Percentiles rank a stretch among this genome's conserved stretches.
Conservation (phyloP, 345 rosid genomes). For the Lepidium didymum region DNA sequence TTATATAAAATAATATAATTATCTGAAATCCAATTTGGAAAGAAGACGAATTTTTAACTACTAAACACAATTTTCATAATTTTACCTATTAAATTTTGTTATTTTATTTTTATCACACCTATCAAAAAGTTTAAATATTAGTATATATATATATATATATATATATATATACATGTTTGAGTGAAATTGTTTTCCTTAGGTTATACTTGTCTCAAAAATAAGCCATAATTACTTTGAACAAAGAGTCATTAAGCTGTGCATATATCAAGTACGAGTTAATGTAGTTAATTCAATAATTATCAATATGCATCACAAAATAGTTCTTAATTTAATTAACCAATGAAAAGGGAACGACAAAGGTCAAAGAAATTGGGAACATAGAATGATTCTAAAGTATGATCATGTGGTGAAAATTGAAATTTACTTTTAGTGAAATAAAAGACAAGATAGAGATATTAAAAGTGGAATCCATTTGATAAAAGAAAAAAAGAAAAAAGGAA, state of each 20-base stretch:
- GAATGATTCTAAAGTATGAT: conserved; percentile 22
- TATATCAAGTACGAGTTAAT: conserved; percentile 13
- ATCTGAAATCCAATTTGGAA: no score
- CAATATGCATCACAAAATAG: background rate
- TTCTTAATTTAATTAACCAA: background rate
- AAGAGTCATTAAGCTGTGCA: background rate
- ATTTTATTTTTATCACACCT: background rate
- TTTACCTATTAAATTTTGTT: background rate
- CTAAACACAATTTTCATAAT: no score
- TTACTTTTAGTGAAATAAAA: conserved; percentile 16
- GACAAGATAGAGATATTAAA: conserved; percentile 5
- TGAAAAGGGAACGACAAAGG: conserved; percentile 4
- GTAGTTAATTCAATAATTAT: conserved; percentile 4
- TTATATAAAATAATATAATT: no score
- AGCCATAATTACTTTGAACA: background rate
- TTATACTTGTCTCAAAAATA: background rate
- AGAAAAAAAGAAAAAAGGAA: no score
- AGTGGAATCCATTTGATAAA: background rate
- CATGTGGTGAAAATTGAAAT: conserved; percentile 20
- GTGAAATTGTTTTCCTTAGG: background rate
- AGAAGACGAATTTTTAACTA: no score
- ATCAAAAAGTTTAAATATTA: background rate
- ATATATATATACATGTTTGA: background rate
- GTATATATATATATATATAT: background rate
- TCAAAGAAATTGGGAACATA: conserved; percentile 16